Evolutionary conservation across 2,329 filamentous ascomycete species (phyloP), one percentile per base, ranked within the genome.

Genomic region (Pseudonectria buxi): DNA sequence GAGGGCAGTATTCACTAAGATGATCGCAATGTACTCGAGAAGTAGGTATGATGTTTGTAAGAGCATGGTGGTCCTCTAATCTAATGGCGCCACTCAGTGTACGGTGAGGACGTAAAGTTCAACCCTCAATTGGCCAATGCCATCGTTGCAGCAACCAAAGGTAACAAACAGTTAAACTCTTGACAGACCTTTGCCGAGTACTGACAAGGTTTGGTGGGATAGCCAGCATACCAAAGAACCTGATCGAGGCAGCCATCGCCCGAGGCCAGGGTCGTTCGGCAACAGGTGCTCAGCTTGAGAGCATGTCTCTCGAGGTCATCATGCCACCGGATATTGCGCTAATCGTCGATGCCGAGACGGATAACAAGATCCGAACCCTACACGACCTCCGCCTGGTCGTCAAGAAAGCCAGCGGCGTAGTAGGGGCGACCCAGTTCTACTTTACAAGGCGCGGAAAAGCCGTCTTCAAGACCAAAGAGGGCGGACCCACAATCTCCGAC

Each of bases 271-370:
- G 92, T 28, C 75, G 82, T 45, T 89, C 88, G 15, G 64, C 78
- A 2, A 75, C 74, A 5, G 92, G 92, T 35, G 74, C 76, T 12
- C 71, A 78, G 11, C 76, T 96, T n/a, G 89, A 95, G 56, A 69
- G 67, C 24, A 61, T 92, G 33, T 83, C 79, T 1, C 71, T 94
- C 33, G 90, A 96, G 67, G 81, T 80, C 16, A 83, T 95, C 47
- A 65, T 94, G 41, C 84, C 86, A 3, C 76, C 81, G 3, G 78
- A 82, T 24, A 74, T 88, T 2, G 87, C 86, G 10, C 68, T 90
- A 6, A 80, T 96, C 10, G 75, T 95, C 54, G 88, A 95, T 50
- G 79, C 83, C 50, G 83, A 92, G 59, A 90, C 87, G 4, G 89
- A 95, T 51, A 87, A 78, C 59, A 88, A 84, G 58, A 69, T 72